A percentile compares a stretch with the other conserved stretches of the same genome.
These are phyloP conservation scores for Diaporthe citri DNA, from an alignment of 2,329 filamentous ascomycete species.

Conservation along the genomic window DNA sequence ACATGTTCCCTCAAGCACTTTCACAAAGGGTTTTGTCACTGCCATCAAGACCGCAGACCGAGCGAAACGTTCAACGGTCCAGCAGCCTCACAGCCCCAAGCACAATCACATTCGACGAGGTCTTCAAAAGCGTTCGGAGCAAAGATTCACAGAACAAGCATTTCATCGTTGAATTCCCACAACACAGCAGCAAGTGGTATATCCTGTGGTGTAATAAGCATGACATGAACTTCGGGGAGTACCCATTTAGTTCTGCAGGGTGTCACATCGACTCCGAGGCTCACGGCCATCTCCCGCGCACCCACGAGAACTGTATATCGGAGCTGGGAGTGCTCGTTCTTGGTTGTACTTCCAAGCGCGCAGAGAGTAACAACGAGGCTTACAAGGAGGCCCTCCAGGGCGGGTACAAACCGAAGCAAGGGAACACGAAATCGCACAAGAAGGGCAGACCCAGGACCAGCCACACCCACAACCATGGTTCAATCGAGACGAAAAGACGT, in stretches of 20 bases:
- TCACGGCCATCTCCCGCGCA: not conserved
- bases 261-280: not conserved
- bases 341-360: not conserved
- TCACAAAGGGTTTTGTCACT: not conserved
- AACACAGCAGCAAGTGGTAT: not conserved
- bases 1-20: too few species aligned
- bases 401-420: not conserved
- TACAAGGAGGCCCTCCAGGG: not conserved
- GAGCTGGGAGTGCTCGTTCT: not conserved
- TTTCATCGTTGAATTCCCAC: constrained; percentile 4
- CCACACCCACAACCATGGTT: not conserved
- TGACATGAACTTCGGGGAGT: not conserved
- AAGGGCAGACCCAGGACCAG: not conserved
- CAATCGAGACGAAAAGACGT: not conserved
- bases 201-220: constrained; percentile 12
- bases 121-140: not conserved
- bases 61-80: not conserved
- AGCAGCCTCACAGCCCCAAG: not conserved
- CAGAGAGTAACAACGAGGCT: not conserved
- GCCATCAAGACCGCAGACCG: not conserved
- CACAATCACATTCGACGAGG: not conserved
- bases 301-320: not conserved
- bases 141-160: not conserved
- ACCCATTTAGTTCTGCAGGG: not conserved
- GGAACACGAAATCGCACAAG: not conserved